Evolutionary conservation across 169 alveolate species (phyloP), one percentile per base, ranked within the genome.

Genomic region (Plasmodium gonderi): DNA sequence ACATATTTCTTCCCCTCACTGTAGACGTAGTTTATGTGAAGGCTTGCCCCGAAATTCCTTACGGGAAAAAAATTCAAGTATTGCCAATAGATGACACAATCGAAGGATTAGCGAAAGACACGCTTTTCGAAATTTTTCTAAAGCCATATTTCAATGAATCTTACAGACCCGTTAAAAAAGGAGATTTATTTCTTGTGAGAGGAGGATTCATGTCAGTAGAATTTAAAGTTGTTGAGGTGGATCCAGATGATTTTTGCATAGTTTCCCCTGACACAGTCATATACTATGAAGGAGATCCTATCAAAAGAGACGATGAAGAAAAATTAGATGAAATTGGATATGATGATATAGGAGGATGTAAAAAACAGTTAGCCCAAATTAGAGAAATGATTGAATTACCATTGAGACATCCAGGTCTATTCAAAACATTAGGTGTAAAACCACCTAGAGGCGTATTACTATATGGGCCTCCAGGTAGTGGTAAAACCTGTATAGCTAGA

Each of bases 391-490:
- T 99, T 79, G 99, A 99, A 94, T 95, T 99, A 74, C 99, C 99
- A 31, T 96, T 99, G 51, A 97, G 99, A 79, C 99, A 99, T 83
- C 99, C 99, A n/a, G 98, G 98, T 29, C 95, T 99, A 40, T 99
- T 98, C 97, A 99, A 98, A 95, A 99, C 99, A 4, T 97, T 99
- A 40, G 99, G 99, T 36, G 99, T 99, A 67, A 99, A 99, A 95
- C 99, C 99, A 2, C 99, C 99, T 0, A 97, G 99, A 91, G 99
- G 99, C 7, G 99, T 99, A 29, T 97, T 99, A 60, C 97, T 99
- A 51, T 99, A 98, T 96, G 99, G 99, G 23, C 99, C 99, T 8
- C 99, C 99, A 49, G 99, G 99, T 33, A 98, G 99, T 79, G 99
- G 99, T 49, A 99, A 99, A 95, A 99, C 99, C 7, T 96, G 99